Evolutionary conservation across 2,329 filamentous ascomycete species (phyloP).

Genomic region (Pyricularia sp.): DNA sequence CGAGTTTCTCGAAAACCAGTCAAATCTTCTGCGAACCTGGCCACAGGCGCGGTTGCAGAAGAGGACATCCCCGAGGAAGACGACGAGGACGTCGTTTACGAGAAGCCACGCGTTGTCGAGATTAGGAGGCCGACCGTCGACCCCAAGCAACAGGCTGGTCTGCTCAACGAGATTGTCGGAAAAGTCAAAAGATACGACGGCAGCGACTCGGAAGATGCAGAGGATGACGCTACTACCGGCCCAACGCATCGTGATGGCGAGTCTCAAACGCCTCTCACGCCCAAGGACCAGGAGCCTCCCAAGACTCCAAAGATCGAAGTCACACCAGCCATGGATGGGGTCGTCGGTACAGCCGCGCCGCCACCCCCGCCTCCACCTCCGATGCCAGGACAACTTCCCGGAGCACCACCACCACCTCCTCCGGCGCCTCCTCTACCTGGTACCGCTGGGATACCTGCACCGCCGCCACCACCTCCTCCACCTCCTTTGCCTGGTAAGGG

Average conservation of each 20-base stretch:
- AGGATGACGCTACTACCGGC: slow-evolving; percentile 58
- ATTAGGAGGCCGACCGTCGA: slow-evolving; percentile 57
- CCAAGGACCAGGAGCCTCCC: slow-evolving; percentile 44
- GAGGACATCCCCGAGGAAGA: slow-evolving; percentile 40
- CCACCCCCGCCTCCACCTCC: slow-evolving; percentile 37
- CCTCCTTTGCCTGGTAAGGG: slow-evolving; percentile 25
- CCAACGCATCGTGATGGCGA: slow-evolving; percentile 65
- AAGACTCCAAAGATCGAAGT: slow-evolving; percentile 49
- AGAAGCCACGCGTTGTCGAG: slow-evolving; percentile 69
- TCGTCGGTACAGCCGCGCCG: slow-evolving; percentile 14
- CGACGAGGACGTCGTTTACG: slow-evolving; percentile 52
- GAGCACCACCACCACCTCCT: slow-evolving; percentile 34
- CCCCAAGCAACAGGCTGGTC: slow-evolving; percentile 53
- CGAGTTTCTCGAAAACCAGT: slow-evolving; percentile 43
- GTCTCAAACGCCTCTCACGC: slow-evolving; percentile 54
- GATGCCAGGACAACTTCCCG: slow-evolving; percentile 30
- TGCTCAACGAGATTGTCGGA: slow-evolving; percentile 55
- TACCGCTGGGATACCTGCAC: slow-evolving; percentile 16
- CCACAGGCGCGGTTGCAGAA: slow-evolving; percentile 22
- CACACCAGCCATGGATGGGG: slow-evolving; percentile 15
- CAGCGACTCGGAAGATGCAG: slow-evolving; percentile 58
- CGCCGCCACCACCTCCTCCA: slow-evolving; percentile 20
- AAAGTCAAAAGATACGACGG: slow-evolving; percentile 63
- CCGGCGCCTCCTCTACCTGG: slow-evolving; percentile 36
- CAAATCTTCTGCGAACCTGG: slow-evolving; percentile 18